These are phyloP conservation scores for Starmera dryadoides DNA, from an alignment of 805 yeast species.

Conservation along the genomic window DNA sequence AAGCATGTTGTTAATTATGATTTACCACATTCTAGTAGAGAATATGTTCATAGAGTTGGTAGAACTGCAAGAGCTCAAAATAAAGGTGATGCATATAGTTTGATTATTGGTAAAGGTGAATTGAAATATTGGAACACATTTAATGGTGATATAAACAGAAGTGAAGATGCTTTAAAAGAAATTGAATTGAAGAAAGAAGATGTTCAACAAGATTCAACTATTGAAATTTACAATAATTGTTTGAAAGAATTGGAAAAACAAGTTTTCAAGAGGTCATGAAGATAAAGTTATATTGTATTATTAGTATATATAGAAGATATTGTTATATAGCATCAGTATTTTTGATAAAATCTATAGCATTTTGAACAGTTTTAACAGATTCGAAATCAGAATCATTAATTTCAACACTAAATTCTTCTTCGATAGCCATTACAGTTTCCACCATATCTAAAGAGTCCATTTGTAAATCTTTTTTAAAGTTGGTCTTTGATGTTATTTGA, in stretches of 20 bases:
- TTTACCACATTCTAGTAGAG: conserved; percentile 79
- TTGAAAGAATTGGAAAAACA: conserved; percentile 37
- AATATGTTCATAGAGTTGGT: conserved; percentile 93
- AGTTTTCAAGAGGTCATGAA: conserved; percentile 18
- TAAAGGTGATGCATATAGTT: conserved; percentile 64
- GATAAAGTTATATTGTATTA: no score
- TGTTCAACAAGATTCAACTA: conserved; percentile 21
- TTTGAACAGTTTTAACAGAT: conserved; percentile 78
- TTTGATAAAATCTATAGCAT: conserved; percentile 71
- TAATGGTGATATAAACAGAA: conserved; percentile 47
- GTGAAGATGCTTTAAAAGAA: conserved; percentile 28
- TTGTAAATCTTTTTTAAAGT: conserved; percentile 59
- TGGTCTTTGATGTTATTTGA: conserved; percentile 32
- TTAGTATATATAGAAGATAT: neutral
- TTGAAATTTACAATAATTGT: conserved; percentile 36
- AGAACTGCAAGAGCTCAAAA: conserved; percentile 94
- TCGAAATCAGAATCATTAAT: conserved; percentile 83
- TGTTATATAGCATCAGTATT: conserved; percentile 15
- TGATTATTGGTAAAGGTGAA: conserved; percentile 77
- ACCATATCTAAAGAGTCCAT: conserved; percentile 67
- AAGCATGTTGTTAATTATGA: conserved; percentile 84
- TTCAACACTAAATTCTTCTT: conserved; percentile 56
- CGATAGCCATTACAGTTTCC: conserved; percentile 68
- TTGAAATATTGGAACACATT: conserved; percentile 50
- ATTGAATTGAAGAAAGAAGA: conserved; percentile 17